These are phyloP conservation scores for Leptographium lundbergii DNA, from an alignment of 2,329 filamentous ascomycete genomes.

Conservation along the genomic window DNA sequence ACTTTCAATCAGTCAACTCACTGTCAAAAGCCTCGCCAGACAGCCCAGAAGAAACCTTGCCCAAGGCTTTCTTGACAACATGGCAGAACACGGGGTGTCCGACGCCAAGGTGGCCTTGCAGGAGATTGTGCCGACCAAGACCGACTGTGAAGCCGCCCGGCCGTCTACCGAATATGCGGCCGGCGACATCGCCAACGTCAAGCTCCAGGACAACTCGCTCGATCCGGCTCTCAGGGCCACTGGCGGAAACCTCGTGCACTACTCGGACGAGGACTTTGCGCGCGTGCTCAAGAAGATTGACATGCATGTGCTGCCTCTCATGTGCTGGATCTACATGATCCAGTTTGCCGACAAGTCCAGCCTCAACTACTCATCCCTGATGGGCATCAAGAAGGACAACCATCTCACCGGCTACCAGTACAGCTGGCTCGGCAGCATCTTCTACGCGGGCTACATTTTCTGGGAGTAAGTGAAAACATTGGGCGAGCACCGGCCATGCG, in stretches of 20 bases:
- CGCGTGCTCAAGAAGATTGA: slow-evolving; percentile 49
- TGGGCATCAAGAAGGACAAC: slow-evolving; percentile 14
- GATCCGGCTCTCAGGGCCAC: not conserved
- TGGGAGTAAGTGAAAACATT: slow-evolving; percentile 18
- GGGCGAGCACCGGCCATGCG: no score
- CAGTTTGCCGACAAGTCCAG: slow-evolving; percentile 38
- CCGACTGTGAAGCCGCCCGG: not conserved
- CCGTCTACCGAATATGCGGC: not conserved
- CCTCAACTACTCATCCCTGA: slow-evolving; percentile 32
- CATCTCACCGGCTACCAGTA: slow-evolving; percentile 29
- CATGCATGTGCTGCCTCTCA: slow-evolving; percentile 42
- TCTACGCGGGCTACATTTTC: slow-evolving; percentile 28
- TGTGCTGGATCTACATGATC: slow-evolving; percentile 25
- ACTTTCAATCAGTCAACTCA: not conserved
- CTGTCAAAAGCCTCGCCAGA: not conserved
- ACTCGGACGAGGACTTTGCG: slow-evolving; percentile 21
- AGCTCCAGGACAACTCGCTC: not conserved
- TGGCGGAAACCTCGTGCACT: slow-evolving; percentile 7
- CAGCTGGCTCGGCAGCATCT: slow-evolving; percentile 30
- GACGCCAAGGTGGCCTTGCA: no score
- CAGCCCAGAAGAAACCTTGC: not conserved
- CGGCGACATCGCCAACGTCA: not conserved
- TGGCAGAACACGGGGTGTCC: not conserved
- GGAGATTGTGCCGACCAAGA: not conserved
- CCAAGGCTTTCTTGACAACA: not conserved